Evolutionary conservation across 441 rosid genomes (phyloP), one percentile per base, ranked within the genome.

Genomic region (Sinapis alba): DNA sequence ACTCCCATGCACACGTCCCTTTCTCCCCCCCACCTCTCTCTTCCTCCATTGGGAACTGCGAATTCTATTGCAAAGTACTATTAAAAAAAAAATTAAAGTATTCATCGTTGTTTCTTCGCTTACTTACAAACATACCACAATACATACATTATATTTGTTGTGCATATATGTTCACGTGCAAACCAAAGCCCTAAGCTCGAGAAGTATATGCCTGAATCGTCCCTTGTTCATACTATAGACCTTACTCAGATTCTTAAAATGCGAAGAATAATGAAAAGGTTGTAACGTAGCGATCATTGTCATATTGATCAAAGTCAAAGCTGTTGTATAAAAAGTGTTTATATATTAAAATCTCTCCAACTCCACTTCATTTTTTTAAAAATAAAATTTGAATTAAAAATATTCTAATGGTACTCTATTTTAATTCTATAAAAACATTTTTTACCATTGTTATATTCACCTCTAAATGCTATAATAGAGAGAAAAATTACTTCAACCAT

Each of bases 1-100:
- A 77, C 82, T 81, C 82, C 80, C 94, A 87, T 92, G 96, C 97
- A 90, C 82, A 84, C 87, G 98, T 92, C 98, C 87, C 89, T 92
- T 92, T 90, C 98, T 83, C 76, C 85, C 87, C 85, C 90, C 90
- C 89, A 85, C 90, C 85, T 82, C 90, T 83, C 84, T 36, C 79
- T 21, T 51, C 61, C 72, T 79, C 80, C 78, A 47, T 82, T 57
- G 90, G 89, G 88, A 87, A 86, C 63, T 80, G 78, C 81, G 79
- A 84, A 90, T 89, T 85, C 84, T 84, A 83, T 79, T 85, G 73
- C 76, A 81, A 82, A 27, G 50, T 71, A 53, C 62, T 76, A 15
- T 20, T 53, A n/a, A n/a, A n/a, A n/a, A n/a, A n/a, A n/a, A n/a
- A n/a, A n/a, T n/a, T n/a, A n/a, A n/a, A n/a, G n/a, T 58, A 71